Base-by-base conservation (phyloP, 768 basidiomycete genomes). In the Russula emetica region DNA sequence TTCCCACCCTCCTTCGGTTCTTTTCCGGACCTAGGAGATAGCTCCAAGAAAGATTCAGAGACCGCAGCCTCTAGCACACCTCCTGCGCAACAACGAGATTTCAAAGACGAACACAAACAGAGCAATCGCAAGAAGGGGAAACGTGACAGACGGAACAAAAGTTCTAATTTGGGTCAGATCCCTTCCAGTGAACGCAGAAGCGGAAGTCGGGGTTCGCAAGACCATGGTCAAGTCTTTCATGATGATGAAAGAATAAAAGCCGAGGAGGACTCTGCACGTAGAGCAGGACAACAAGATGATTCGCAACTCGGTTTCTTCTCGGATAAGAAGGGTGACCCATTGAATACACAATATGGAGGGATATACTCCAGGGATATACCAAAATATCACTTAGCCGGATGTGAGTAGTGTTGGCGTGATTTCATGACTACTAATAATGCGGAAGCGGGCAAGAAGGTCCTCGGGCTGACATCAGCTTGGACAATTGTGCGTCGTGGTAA, bases 1-100 rank as follows among this genome's bases (percentile, higher is more conserved):
- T 80, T 87, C 70, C 80, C 85, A 34, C 83, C 85, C 1, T 83
- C 85, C 2, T 90, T 90, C 72, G 71, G 80, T 16, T 87, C 87
- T 30, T 90, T 90, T 72, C 87, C 88, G 40, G 83, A 86, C 58
- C 62, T 82, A n/a, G 80, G 82, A 24, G 73, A 78, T 57, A 79
- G 76, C 4, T 73, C 79, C 5, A 80, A 77, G 56, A 63, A 69
- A 42, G 59, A 51, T 20, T 58, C 71, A 73, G 63, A 70, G 45
- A 55, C 62, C 52, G 30, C 3, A 34, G 7, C 44, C 1, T 58
- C 56, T n/a, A 68, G 71, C 24, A 65, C 67, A 26, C 28, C 7
- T 22, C 13, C 38, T 56, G 42, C n/a, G 26, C 51, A 26, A 40
- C 56, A 30, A 65, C 71, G 66, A 68, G 71, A 64, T 22, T 49